Evolutionary conservation across 202 grass and related monocot species (phyloP).

Genomic region (Setaria viridis): DNA sequence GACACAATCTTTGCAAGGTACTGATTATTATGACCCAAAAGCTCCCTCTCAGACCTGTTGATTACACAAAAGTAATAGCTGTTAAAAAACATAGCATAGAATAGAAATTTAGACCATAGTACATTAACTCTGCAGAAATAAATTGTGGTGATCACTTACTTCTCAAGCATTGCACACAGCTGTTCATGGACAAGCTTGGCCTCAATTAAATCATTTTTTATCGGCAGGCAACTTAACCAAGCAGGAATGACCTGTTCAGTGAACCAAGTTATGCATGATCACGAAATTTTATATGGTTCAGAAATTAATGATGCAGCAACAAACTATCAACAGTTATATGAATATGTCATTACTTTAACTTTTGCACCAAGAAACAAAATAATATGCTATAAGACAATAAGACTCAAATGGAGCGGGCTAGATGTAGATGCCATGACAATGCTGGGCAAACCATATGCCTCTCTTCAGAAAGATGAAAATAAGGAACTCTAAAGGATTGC

Average conservation of each 20-base stretch:
- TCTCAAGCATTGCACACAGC: conserved; percentile 86
- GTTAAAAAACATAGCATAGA: conserved; percentile 25
- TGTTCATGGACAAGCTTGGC: conserved; percentile 86
- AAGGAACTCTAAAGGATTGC: background rate
- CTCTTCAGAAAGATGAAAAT: conserved; percentile 8
- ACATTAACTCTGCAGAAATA: conserved; percentile 12
- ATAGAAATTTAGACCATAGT: conserved; percentile 7
- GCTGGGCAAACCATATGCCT: conserved; percentile 9
- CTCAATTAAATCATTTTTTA: conserved; percentile 86
- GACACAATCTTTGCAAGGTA: conserved; percentile 78
- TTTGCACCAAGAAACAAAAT: conserved; percentile 3
- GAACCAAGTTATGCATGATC: conserved; percentile 10
- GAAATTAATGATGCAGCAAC: conserved; percentile 23
- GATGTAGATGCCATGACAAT: background rate
- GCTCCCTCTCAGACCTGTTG: conserved; percentile 76
- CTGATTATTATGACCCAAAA: conserved; percentile 82
- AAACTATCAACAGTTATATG: conserved; percentile 5
- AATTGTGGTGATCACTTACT: conserved; percentile 54
- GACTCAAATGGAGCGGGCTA: background rate
- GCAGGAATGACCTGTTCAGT: conserved; percentile 71
- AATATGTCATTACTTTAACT: background rate
- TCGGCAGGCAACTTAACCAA: conserved; percentile 82
- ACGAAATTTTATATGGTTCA: conserved; percentile 35
- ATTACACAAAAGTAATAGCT: conserved; percentile 25
- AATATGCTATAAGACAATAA: conserved; percentile 32